Evolutionary conservation across 345 rosid species (phyloP).

Genomic region (Diplotaxis tenuifolia): DNA sequence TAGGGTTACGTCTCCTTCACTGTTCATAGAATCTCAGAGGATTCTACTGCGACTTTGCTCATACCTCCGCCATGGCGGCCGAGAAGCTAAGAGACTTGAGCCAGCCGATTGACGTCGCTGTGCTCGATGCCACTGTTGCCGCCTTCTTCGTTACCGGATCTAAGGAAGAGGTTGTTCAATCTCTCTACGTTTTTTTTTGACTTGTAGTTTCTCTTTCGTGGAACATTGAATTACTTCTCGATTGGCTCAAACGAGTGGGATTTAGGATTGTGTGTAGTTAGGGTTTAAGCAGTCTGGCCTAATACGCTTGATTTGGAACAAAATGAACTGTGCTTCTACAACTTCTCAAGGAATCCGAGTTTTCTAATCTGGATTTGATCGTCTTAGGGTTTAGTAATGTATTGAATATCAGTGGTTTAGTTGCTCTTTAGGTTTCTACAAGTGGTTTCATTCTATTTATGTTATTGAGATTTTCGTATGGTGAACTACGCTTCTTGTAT

Average conservation of each 20-base stretch:
- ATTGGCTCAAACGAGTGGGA: slow-evolving; percentile 11
- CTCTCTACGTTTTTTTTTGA: background rate
- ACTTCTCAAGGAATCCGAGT: background rate
- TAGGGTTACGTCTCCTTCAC: slow-evolving; percentile 52
- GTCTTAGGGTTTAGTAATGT: slow-evolving; percentile 14
- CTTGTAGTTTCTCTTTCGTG: background rate
- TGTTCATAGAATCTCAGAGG: slow-evolving; percentile 36
- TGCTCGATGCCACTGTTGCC: slow-evolving; percentile 95
- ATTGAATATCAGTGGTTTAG: slow-evolving; percentile 13
- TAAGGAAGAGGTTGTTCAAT: slow-evolving; percentile 79
- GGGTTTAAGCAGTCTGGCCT: background rate
- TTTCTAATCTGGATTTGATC: background rate
- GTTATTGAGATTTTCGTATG: background rate
- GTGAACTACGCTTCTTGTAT: background rate
- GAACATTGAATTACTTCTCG: background rate
- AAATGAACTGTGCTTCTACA: background rate
- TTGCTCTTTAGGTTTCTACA: slow-evolving; percentile 1
- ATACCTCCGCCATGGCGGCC: slow-evolving; percentile 72
- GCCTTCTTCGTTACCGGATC: slow-evolving; percentile 99
- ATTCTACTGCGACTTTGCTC: slow-evolving; percentile 6
- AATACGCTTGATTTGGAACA: background rate
- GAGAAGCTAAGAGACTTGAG: slow-evolving; percentile 95
- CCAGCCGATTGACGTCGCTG: slow-evolving; percentile 83
- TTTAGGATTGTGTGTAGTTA: background rate
- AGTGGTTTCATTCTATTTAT: background rate